phyloP scores from a whole-genome alignment of 345 rosid genomes.

The Linum tenue region DNA sequence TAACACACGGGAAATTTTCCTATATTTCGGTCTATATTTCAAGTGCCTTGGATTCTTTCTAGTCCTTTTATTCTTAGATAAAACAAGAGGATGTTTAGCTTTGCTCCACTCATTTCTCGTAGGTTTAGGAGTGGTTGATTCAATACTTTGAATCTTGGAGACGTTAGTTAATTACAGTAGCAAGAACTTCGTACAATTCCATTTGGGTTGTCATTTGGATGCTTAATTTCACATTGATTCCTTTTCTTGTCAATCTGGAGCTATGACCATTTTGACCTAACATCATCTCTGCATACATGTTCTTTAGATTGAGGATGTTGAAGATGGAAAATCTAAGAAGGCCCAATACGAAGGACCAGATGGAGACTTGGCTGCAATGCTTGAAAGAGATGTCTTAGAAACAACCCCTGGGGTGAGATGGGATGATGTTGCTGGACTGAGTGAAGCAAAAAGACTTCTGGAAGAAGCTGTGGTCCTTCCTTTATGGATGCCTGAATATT shows the following conservation, averaged over 20 bases:
- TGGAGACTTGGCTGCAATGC: slow-evolving; percentile 92
- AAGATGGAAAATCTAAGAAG: slow-evolving; percentile 82
- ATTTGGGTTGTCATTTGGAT: background rate
- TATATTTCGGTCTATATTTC: background rate
- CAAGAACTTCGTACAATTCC: background rate
- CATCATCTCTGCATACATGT: slow-evolving; percentile 15
- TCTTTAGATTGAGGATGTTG: slow-evolving; percentile 77
- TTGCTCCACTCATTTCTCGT: no score
- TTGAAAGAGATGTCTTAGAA: slow-evolving; percentile 98
- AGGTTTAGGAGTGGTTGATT: no score
- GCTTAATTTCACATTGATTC: background rate
- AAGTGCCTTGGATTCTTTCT: background rate
- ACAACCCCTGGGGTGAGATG: slow-evolving; percentile 93
- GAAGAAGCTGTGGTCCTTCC: slow-evolving; percentile 99
- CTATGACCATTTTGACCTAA: background rate
- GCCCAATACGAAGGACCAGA: slow-evolving; percentile 95
- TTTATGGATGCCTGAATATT: slow-evolving; percentile 99
- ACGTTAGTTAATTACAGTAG: background rate
- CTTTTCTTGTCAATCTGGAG: background rate
- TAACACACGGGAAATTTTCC: background rate
- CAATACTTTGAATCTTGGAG: background rate
- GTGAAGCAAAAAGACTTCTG: slow-evolving; percentile 94
- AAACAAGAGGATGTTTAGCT: no score
- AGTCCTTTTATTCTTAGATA: background rate
- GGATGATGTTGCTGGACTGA: slow-evolving; percentile 99